A percentile compares a stretch with the other conserved stretches of the same genome.
Evolutionary conservation across 2,329 filamentous ascomycete genomes (phyloP).

Genomic region (Pochonia chlamydosporia): DNA sequence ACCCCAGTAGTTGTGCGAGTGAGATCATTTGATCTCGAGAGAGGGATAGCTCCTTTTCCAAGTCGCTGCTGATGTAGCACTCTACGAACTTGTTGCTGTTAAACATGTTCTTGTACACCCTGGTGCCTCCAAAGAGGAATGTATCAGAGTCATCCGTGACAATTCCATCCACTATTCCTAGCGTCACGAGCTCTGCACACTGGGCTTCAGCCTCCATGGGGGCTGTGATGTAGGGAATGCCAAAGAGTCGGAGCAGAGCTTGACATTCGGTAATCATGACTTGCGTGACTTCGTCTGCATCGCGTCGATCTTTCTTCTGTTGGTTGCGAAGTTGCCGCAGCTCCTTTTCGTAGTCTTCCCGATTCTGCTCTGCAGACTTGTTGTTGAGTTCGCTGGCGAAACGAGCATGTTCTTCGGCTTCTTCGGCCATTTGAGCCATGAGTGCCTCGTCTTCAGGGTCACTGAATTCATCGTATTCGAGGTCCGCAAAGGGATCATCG

Average conservation of each 20-base stretch:
- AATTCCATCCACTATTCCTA: conserved; percentile 92
- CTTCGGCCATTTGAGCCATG: conserved; percentile 75
- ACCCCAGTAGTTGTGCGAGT: conserved; percentile 84
- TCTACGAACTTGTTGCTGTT: conserved; percentile 97
- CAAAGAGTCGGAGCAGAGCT: conserved; percentile 81
- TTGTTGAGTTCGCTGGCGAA: conserved; percentile 86
- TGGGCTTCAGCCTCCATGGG: conserved; percentile 99
- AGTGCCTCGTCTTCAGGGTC: conserved; percentile 92
- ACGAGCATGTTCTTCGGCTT: conserved; percentile 88
- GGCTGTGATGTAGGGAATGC: conserved; percentile 91
- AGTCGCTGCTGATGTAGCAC: conserved; percentile 78
- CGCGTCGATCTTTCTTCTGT: conserved; percentile 91
- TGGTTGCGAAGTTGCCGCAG: conserved; percentile 83
- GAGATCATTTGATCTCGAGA: conserved; percentile 82
- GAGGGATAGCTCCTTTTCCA: conserved; percentile 85
- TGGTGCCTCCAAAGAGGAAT: conserved; percentile 92
- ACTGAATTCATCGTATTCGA: conserved; percentile 69
- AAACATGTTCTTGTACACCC: conserved; percentile 99
- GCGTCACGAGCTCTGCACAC: conserved; percentile 80
- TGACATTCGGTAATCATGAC: conserved; percentile 96
- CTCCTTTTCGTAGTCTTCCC: conserved; percentile 79
- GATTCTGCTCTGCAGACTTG: conserved; percentile 62
- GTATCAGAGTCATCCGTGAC: conserved; percentile 97
- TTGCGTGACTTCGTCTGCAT: conserved; percentile 94
- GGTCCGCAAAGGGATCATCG: conserved; percentile 41